Evolutionary conservation across 73 alveolate genomes (phyloP), one percentile per base, ranked within the genome.

Genomic region (Tetrahymena thermophila): DNA sequence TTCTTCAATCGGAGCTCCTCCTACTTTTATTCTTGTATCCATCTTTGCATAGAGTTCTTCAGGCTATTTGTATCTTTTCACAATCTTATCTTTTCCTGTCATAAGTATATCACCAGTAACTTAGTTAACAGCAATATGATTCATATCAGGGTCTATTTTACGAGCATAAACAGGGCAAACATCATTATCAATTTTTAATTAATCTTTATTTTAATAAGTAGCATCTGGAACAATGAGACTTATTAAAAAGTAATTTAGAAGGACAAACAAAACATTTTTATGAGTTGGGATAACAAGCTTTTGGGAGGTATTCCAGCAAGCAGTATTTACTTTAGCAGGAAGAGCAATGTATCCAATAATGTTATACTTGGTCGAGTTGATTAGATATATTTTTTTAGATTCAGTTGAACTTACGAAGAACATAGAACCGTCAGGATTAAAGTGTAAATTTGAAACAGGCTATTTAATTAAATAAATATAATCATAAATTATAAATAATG

Each of bases 1-100:
- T 96, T 99, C 99, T 94, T 99, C 99, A 16, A 98, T 96, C 25
- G 99, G 99, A 94, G 98, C 98, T 23, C 99, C 98, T 23, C 98
- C 98, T 85, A 98, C 97, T 95, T 94, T 95, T 84, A 95, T 98
- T 84, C 97, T 98, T 85, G 96, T 96, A 93, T 98, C 99, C 95
- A 99, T 98, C 94, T 96, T 96, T 21, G 95, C 96, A 97, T 96
- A 98, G 43, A 96, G 96, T n/a, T 98, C 99, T 16, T 97, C 97
- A 19, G 99, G 99, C 85, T 96, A 95, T 19, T 98, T 98, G 95
- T 98, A 99, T 56, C 97, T 98, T 97, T 98, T 98, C 57, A 99
- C 95, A 96, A 97, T 96, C 96, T 98, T 98, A 96, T 99, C 99
- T 34, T 97, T 97, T 58, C 99, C 99, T 0, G 99, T 97, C 31